Percentiles rank a stretch among this genome's conserved stretches.
Evolutionary conservation across 1,284 basidiomycete species (phyloP).

Genomic region (Papiliotrema nemorosa): DNA sequence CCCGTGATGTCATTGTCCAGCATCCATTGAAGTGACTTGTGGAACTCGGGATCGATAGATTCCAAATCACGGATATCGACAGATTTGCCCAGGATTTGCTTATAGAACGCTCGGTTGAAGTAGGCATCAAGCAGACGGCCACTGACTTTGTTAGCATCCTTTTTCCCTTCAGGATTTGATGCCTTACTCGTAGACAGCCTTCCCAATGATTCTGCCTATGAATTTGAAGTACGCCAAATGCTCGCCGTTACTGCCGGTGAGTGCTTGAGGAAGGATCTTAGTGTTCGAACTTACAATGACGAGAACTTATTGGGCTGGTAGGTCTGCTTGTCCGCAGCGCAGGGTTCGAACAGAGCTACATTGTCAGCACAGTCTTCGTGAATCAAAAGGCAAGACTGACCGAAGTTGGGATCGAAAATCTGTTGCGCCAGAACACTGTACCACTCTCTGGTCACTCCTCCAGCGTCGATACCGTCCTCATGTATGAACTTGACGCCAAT

Average conservation of each 20-base stretch:
- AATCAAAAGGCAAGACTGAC: slow-evolving; percentile 16
- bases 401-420: slow-evolving; percentile 99
- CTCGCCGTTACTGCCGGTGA: slow-evolving; percentile 69
- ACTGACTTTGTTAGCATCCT: no score
- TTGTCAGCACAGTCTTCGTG: background rate
- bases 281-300: slow-evolving; percentile 55
- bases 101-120: slow-evolving; percentile 92
- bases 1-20: slow-evolving; percentile 49
- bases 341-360: slow-evolving; percentile 83
- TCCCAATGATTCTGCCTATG: slow-evolving; percentile 91
- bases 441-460: slow-evolving; percentile 97
- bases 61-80: slow-evolving; percentile 93
- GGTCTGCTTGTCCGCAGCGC: slow-evolving; percentile 86
- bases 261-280: slow-evolving; percentile 17
- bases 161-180: slow-evolving; percentile 46
- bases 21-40: slow-evolving; percentile 52
- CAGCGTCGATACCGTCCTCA: slow-evolving; percentile 97
- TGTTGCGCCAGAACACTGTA: slow-evolving; percentile 96
- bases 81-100: slow-evolving; percentile 83
- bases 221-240: slow-evolving; percentile 99
- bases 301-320: slow-evolving; percentile 97
- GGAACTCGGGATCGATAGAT: slow-evolving; percentile 88
- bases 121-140: slow-evolving; percentile 95
- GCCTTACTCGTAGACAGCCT: slow-evolving; percentile 43
- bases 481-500: slow-evolving; percentile 95